Evolutionary conservation across 2,329 filamentous ascomycete genomes (phyloP).

Genomic region (Corynespora cassiicola): DNA sequence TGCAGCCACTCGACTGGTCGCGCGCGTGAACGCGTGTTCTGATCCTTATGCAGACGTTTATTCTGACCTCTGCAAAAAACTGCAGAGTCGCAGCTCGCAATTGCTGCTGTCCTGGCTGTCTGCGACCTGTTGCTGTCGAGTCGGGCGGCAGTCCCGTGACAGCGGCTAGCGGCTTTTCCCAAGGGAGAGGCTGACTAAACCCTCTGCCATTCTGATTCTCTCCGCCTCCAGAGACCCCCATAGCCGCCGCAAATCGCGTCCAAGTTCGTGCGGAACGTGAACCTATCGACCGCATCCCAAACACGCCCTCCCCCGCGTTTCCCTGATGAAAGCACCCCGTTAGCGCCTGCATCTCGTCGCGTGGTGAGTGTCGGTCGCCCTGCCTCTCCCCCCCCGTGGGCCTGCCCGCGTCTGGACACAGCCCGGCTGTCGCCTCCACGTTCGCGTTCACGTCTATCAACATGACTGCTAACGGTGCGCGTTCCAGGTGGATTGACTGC

Average conservation of each 20-base stretch:
- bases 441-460: too few relatives aligned
- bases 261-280: conserved; percentile 41
- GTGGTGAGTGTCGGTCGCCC: conserved; percentile 26
- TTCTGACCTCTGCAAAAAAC: conserved; percentile 9
- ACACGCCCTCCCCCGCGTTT: conserved; percentile 28
- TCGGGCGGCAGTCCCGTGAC: conserved; percentile 9
- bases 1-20: conserved; percentile 45
- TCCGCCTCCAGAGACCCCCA: conserved; percentile 33
- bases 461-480: conserved; percentile 32
- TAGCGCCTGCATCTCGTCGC: conserved; percentile 31
- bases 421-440: too few relatives aligned
- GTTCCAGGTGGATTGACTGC: conserved; percentile 35
- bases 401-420: conserved; percentile 31
- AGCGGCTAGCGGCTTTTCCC: conserved; percentile 2
- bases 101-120: conserved; percentile 7
- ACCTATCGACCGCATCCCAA: conserved; percentile 35
- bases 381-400: conserved; percentile 15
- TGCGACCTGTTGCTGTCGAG: neutral
- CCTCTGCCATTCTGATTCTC: conserved; percentile 7
- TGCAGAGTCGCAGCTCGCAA: neutral
- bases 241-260: conserved; percentile 38
- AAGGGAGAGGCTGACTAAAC: conserved; percentile 7
- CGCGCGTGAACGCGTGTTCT: conserved; percentile 26
- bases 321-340: conserved; percentile 34
- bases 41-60: conserved; percentile 24